Conservation (phyloP, 257 asterid genomes). For the Solanum gandarillasii region DNA sequence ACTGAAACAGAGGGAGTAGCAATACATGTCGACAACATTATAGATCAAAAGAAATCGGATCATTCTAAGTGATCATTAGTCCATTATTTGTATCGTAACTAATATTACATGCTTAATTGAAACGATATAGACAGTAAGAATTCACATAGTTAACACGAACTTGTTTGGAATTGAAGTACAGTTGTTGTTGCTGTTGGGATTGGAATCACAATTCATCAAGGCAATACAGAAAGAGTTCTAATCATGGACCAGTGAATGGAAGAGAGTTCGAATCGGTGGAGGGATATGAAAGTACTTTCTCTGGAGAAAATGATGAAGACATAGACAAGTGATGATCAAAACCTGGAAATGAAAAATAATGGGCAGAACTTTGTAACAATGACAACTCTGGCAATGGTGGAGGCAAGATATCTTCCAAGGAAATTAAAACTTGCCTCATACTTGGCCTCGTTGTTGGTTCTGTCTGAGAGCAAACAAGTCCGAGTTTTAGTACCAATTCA, state of each 20-base stretch:
- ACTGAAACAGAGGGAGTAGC: background rate
- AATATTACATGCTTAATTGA: background rate
- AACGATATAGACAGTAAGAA: background rate
- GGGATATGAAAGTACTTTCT: background rate
- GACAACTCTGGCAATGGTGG: conserved; percentile 25
- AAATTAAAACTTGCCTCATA: background rate
- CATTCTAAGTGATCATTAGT: background rate
- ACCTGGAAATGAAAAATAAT: background rate
- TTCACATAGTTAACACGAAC: background rate
- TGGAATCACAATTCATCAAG: background rate
- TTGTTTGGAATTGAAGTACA: background rate
- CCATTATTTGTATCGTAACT: background rate
- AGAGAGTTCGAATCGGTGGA: background rate
- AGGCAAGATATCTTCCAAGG: background rate
- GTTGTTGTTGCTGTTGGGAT: background rate
- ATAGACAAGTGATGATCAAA: background rate
- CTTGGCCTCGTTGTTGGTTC: conserved; percentile 32
- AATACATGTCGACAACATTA: background rate
- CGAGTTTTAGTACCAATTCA: conserved; percentile 42
- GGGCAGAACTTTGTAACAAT: background rate
- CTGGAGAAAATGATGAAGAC: background rate
- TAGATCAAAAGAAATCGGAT: background rate
- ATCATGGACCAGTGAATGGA: background rate
- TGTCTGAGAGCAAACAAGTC: conserved; percentile 34
- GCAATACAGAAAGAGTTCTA: background rate